Conservation (phyloP, 2,329 filamentous ascomycete species). For the Trichothecium sympodiale region DNA sequence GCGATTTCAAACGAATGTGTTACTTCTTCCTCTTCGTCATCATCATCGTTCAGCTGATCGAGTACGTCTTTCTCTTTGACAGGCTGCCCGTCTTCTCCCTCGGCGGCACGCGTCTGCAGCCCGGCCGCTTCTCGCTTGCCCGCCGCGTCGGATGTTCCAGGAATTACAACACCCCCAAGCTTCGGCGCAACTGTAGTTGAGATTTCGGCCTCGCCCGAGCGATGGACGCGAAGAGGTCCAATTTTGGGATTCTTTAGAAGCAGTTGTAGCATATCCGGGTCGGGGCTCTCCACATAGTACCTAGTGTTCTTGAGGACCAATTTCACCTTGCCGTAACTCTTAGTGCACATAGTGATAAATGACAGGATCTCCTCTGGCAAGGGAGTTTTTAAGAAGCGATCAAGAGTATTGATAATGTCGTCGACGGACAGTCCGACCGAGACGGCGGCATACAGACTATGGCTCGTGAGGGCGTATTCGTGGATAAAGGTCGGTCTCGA, state of each 20-base stretch:
- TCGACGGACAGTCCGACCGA: slow-evolving; percentile 83
- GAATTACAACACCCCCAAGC: slow-evolving; percentile 80
- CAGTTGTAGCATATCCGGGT: slow-evolving; percentile 74
- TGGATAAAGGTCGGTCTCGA: slow-evolving; percentile 86
- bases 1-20: slow-evolving; percentile 91
- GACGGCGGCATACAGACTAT: slow-evolving; percentile 90
- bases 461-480: slow-evolving; percentile 83
- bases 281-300: slow-evolving; percentile 87
- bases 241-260: slow-evolving; percentile 80
- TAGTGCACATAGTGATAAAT: slow-evolving; percentile 71
- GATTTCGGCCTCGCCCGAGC: slow-evolving; percentile 49
- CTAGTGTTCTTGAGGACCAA: slow-evolving; percentile 89
- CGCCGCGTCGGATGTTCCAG: slow-evolving; percentile 86
- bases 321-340: slow-evolving; percentile 91
- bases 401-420: slow-evolving; percentile 81
- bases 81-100: slow-evolving; percentile 35
- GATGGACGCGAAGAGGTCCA: slow-evolving; percentile 63
- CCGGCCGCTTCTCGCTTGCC: slow-evolving; percentile 64
- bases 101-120: slow-evolving; percentile 18
- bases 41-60: slow-evolving; percentile 67
- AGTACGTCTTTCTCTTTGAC: slow-evolving; percentile 58
- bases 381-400: slow-evolving; percentile 79
- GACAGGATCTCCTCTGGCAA: slow-evolving; percentile 69
- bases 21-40: slow-evolving; percentile 75
- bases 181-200: slow-evolving; percentile 76